Conservation (phyloP, 1,284 basidiomycete genomes). For the Amylostereum areolatum region DNA sequence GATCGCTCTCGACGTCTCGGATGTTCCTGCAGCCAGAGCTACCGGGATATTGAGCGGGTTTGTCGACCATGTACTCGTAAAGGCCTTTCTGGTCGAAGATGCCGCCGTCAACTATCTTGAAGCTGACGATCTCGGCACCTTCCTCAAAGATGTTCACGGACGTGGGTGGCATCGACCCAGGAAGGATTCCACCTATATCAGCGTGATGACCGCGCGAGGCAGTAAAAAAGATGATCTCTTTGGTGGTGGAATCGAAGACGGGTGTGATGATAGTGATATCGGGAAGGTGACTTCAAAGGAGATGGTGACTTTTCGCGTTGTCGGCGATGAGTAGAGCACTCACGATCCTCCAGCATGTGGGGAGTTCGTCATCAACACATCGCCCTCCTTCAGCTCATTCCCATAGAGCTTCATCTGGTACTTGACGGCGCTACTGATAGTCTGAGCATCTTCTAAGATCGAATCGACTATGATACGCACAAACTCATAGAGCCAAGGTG, state of each 20-base stretch:
- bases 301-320: constrained; percentile 1
- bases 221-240: constrained; percentile 87
- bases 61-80: constrained; percentile 77
- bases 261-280: constrained; percentile 91
- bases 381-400: constrained; percentile 70
- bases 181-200: constrained; percentile 71
- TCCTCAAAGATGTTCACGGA: constrained; percentile 90
- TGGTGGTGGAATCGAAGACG: constrained; percentile 61
- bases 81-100: constrained; percentile 76
- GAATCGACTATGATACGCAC: constrained; percentile 40
- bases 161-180: constrained; percentile 92
- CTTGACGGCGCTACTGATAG: constrained; percentile 65
- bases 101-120: constrained; percentile 88
- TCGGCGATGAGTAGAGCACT: constrained; percentile 21
- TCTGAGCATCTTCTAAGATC: neutral
- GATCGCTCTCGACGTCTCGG: constrained; percentile 85
- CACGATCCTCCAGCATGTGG: constrained; percentile 84
- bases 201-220: constrained; percentile 89
- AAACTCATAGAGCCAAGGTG: constrained; percentile 82
- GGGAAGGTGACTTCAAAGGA: constrained; percentile 57
- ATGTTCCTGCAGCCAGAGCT: constrained; percentile 82
- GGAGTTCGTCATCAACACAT: constrained; percentile 89
- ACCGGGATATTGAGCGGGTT: constrained; percentile 80
- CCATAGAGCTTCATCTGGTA: constrained; percentile 81
- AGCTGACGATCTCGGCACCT: constrained; percentile 87